phyloP scores from a whole-genome alignment of 1,284 basidiomycete species.

The Caloboletus inedulis region DNA sequence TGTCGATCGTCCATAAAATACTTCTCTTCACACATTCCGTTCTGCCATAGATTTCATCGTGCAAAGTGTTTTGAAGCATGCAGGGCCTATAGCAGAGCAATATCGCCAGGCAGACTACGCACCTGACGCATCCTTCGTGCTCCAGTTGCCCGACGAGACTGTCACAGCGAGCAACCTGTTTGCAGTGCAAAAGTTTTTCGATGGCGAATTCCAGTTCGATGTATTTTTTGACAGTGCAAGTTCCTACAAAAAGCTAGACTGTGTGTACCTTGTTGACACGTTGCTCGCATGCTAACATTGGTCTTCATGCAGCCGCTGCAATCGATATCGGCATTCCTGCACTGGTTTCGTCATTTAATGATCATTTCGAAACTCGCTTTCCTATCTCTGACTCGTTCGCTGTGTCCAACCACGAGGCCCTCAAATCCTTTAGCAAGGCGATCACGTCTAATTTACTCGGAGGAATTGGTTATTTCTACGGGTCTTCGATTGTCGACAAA shows the following conservation, averaged over 20 bases:
- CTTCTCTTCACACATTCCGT: not conserved
- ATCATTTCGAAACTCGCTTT: slow-evolving; percentile 68
- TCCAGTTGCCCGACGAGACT: slow-evolving; percentile 74
- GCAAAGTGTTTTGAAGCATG: slow-evolving; percentile 58
- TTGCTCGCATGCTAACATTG: slow-evolving; percentile 13
- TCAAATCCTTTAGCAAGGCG: slow-evolving; percentile 77
- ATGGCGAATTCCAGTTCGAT: slow-evolving; percentile 84
- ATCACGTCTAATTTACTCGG: slow-evolving; percentile 88
- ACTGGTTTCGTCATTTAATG: slow-evolving; percentile 58
- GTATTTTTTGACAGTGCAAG: slow-evolving; percentile 78
- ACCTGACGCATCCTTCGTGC: slow-evolving; percentile 78
- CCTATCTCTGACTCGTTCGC: slow-evolving; percentile 58
- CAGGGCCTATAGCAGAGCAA: slow-evolving; percentile 51
- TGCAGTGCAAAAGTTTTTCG: slow-evolving; percentile 82
- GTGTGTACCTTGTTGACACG: slow-evolving; percentile 40
- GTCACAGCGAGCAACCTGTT: slow-evolving; percentile 75
- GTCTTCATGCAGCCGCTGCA: slow-evolving; percentile 43
- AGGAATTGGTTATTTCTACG: slow-evolving; percentile 93
- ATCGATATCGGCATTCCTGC: slow-evolving; percentile 68
- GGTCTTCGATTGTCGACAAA: slow-evolving; percentile 83
- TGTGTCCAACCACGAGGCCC: slow-evolving; percentile 44
- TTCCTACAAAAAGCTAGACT: slow-evolving; percentile 54
- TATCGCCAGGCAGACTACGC: slow-evolving; percentile 51
- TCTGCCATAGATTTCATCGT: slow-evolving; percentile 58
- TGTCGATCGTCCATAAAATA: not conserved